These are phyloP conservation scores for Fusarium oligoseptatum DNA, from an alignment of 2,329 filamentous ascomycete species.

Conservation along the genomic window DNA sequence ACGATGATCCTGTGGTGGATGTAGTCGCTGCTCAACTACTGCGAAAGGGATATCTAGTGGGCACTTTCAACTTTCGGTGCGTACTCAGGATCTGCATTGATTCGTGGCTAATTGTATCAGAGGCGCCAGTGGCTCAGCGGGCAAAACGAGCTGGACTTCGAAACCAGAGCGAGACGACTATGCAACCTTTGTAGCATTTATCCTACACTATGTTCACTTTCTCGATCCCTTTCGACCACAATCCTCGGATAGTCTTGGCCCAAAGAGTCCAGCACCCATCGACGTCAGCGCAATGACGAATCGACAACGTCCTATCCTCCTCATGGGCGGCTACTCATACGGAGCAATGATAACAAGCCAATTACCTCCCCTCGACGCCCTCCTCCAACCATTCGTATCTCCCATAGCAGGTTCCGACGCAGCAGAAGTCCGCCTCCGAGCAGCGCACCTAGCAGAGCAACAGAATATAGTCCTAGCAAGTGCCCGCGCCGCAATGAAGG, in stretches of 20 bases:
- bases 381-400: conserved; percentile 71
- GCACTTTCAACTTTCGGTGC: conserved; percentile 93
- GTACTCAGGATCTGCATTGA: conserved; percentile 29
- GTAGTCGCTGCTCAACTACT: conserved; percentile 74
- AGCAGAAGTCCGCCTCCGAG: conserved; percentile 78
- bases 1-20: conserved; percentile 85
- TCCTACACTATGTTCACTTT: conserved; percentile 78
- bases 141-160: conserved; percentile 88
- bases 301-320: conserved; percentile 52
- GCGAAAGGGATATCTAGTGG: conserved; percentile 79
- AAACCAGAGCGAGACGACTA: conserved; percentile 87
- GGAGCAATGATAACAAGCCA: conserved; percentile 85
- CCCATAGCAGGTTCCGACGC: conserved; percentile 68
- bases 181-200: conserved; percentile 82
- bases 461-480: conserved; percentile 64
- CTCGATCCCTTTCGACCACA: conserved; percentile 59
- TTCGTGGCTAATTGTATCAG: conserved; percentile 58
- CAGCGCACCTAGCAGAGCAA: conserved; percentile 75
- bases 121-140: conserved; percentile 80
- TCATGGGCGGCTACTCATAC: conserved; percentile 90
- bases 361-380: conserved; percentile 72
- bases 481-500: conserved; percentile 50
- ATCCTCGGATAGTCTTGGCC: conserved; percentile 12
- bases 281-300: background rate
- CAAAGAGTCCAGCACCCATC: conserved; percentile 10